A percentile compares a stretch with the other conserved stretches of the same genome.
Evolutionary conservation across 768 basidiomycete genomes (phyloP).

Genomic region (Calocybe indica): DNA sequence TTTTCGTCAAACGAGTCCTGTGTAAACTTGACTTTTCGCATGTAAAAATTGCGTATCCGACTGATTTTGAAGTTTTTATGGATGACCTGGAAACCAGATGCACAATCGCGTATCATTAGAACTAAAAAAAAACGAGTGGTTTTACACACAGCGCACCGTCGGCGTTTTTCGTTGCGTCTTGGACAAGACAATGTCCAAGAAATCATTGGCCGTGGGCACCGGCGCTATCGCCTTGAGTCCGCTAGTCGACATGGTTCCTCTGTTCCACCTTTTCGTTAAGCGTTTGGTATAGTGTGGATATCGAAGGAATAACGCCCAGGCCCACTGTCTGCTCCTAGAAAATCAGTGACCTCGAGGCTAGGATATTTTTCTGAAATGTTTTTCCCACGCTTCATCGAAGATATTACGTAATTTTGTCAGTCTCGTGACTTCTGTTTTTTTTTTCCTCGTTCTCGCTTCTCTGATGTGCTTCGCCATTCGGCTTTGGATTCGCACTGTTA

Average conservation of each 20-base stretch:
- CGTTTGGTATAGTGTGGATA: too few relatives aligned
- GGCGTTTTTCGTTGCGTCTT: slow-evolving; percentile 97
- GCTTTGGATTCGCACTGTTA: too few relatives aligned
- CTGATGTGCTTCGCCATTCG: too few relatives aligned
- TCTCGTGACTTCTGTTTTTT: too few relatives aligned
- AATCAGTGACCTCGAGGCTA: too few relatives aligned
- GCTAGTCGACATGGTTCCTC: slow-evolving; percentile 62
- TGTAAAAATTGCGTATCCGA: slow-evolving; percentile 95
- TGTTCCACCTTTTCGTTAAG: too few relatives aligned
- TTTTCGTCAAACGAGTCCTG: slow-evolving; percentile 97
- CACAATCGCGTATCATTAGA: background rate
- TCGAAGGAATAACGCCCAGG: too few relatives aligned
- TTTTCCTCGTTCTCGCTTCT: too few relatives aligned
- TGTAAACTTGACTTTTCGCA: slow-evolving; percentile 99
- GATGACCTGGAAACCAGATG: slow-evolving; percentile 59
- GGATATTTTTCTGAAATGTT: too few relatives aligned
- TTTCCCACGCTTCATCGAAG: too few relatives aligned
- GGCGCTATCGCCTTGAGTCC: slow-evolving; percentile 96
- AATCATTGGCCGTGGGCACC: slow-evolving; percentile 95
- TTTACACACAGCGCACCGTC: slow-evolving; percentile 48
- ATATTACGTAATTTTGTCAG: too few relatives aligned
- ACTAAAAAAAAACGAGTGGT: slow-evolving; percentile 1
- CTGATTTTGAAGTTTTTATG: slow-evolving; percentile 99
- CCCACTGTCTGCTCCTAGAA: too few relatives aligned
- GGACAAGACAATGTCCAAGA: slow-evolving; percentile 89